These are phyloP conservation scores for Mentha longifolia DNA, from an alignment of 257 asterid species.

Conservation along the genomic window DNA sequence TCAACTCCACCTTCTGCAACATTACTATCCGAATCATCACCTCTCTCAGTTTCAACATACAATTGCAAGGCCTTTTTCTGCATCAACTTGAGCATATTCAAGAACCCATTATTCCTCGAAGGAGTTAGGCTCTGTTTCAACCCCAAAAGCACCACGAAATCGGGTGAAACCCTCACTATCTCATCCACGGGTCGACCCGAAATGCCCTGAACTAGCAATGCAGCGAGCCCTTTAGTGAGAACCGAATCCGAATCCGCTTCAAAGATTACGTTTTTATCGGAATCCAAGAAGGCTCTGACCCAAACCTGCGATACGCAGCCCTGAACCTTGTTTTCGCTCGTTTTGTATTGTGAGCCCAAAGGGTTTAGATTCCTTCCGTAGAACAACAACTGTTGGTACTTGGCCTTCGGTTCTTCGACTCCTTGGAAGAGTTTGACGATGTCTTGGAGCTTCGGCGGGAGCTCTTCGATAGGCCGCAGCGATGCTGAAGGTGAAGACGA, in stretches of 20 bases:
- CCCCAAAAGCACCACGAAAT: conserved; percentile 75
- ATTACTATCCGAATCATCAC: conserved; percentile 26
- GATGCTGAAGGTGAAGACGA: conserved; percentile 48
- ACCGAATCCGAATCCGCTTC: conserved; percentile 98
- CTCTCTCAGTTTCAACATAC: conserved; percentile 58
- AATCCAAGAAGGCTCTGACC: conserved; percentile 76
- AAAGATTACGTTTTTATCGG: conserved; percentile 64
- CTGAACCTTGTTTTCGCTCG: conserved; percentile 68
- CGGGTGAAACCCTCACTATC: conserved; percentile 73
- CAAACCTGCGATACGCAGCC: conserved; percentile 97
- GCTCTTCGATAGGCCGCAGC: conserved; percentile 67
- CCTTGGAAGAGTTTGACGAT: conserved; percentile 71
- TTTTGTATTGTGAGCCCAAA: conserved; percentile 57
- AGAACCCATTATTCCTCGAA: conserved; percentile 83
- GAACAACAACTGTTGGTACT: conserved; percentile 72
- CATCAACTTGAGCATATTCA: conserved; percentile 86
- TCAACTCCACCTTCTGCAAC: conserved; percentile 27
- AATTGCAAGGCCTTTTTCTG: conserved; percentile 75
- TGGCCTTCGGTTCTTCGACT: conserved; percentile 75
- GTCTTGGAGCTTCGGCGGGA: conserved; percentile 83
- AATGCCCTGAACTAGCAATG: conserved; percentile 83
- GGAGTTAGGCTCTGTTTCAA: conserved; percentile 77
- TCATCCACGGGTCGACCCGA: conserved; percentile 74
- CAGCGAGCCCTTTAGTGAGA: conserved; percentile 88
- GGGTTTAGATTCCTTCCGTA: conserved; percentile 72